Evolutionary conservation across 2,329 filamentous ascomycete species (phyloP).

Genomic region (Ophiosphaerella narmari): DNA sequence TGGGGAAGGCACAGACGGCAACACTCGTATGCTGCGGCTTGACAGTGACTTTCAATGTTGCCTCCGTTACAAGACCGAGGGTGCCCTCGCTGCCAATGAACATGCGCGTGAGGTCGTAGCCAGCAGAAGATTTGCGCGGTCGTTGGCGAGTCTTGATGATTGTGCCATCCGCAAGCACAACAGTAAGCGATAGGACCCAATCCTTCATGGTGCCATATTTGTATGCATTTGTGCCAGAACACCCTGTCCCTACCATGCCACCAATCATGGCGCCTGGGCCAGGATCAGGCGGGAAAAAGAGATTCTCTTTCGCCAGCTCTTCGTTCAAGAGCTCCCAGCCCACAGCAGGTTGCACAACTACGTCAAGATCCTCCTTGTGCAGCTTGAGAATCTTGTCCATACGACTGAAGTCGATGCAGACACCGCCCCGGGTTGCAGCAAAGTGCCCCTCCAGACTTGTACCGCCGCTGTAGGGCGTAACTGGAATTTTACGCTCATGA

Average conservation of each 20-base stretch:
- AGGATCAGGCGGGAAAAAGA: conserved; percentile 92
- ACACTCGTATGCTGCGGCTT: conserved; percentile 80
- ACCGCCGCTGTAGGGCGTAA: conserved; percentile 84
- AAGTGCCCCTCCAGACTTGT: conserved; percentile 91
- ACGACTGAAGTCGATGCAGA: conserved; percentile 82
- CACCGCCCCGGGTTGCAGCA: conserved; percentile 77
- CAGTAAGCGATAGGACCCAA: conserved; percentile 85
- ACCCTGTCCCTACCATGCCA: conserved; percentile 81
- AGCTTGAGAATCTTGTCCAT: conserved; percentile 82
- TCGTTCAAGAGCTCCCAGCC: conserved; percentile 89
- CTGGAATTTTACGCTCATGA: conserved; percentile 77
- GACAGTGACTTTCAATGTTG: conserved; percentile 82
- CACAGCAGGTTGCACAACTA: conserved; percentile 67
- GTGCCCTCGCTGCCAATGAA: conserved; percentile 94
- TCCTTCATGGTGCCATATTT: conserved; percentile 94
- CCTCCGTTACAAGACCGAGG: conserved; percentile 87
- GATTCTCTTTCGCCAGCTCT: conserved; percentile 68
- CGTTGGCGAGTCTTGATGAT: conserved; percentile 87
- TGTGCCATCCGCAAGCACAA: conserved; percentile 88
- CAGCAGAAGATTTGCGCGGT: conserved; percentile 86
- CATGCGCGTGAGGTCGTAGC: conserved; percentile 87
- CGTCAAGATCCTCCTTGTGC: conserved; percentile 70
- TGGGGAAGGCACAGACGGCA: conserved; percentile 70
- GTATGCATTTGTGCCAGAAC: conserved; percentile 84
- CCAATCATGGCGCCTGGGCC: conserved; percentile 92